These are phyloP conservation scores for Globisporangium alternatum DNA, from an alignment of 352 stramenopile species.

Conservation along the genomic window DNA sequence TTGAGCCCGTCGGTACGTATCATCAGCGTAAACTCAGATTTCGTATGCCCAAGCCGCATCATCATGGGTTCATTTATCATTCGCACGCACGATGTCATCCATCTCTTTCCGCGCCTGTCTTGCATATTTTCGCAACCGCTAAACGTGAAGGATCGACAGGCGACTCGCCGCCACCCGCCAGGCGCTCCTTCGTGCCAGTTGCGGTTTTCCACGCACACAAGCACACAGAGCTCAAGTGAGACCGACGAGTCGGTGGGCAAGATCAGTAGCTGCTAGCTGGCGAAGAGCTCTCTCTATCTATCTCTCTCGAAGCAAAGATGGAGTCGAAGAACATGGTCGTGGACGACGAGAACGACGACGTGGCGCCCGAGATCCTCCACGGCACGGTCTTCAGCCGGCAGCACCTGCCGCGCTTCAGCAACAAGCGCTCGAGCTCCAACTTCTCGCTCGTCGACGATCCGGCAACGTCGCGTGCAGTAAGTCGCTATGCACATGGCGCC, in stretches of 20 bases:
- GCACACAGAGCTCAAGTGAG: not conserved
- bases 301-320: not conserved
- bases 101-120: not conserved
- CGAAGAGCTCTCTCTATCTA: not conserved
- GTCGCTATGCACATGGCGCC: conserved; percentile 7
- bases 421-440: conserved; percentile 20
- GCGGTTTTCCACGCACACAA: not conserved
- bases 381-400: conserved; percentile 9
- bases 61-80: too few relatives aligned
- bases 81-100: not conserved
- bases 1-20: too few relatives aligned
- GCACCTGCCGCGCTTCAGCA: conserved; percentile 34
- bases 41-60: too few relatives aligned
- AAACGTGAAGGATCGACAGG: not conserved
- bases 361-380: conserved; percentile 14
- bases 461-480: conserved; percentile 5
- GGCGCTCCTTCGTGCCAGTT: not conserved
- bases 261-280: too few relatives aligned
- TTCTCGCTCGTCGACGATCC: conserved; percentile 8
- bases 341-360: conserved; percentile 15
- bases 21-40: too few relatives aligned
- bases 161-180: not conserved
- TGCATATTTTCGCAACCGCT: not conserved
- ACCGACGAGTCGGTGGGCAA: not conserved
- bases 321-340: conserved; percentile 6